Conservation (phyloP, 2,329 filamentous ascomycete species). For the Cladosporium sp. region DNA sequence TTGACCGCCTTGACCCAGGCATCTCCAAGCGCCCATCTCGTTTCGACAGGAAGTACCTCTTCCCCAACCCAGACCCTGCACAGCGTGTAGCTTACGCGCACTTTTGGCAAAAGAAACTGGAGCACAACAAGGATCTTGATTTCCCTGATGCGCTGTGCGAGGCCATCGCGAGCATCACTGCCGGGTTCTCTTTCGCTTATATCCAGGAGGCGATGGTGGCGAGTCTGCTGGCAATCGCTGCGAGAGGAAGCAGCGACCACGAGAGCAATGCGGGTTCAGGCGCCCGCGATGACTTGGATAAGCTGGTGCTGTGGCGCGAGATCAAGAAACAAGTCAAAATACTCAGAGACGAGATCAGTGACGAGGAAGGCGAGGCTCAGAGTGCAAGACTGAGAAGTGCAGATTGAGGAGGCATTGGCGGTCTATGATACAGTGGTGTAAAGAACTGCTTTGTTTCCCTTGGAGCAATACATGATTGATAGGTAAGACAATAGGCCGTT, state of each 20-base stretch:
- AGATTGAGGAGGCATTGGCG: no score
- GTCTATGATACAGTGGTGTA: background rate
- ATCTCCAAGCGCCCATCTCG: constrained; percentile 59
- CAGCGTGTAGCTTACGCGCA: constrained; percentile 58
- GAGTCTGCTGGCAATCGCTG: constrained; percentile 56
- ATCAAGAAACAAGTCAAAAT: constrained; percentile 61
- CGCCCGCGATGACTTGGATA: constrained; percentile 35
- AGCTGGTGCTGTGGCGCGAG: constrained; percentile 55
- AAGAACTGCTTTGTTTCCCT: background rate
- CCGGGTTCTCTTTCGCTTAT: constrained; percentile 66
- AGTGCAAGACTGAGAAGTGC: no score
- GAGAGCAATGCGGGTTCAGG: background rate
- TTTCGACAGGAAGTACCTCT: constrained; percentile 65
- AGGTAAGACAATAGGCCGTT: no score
- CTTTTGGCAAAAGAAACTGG: constrained; percentile 60
- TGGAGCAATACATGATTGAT: no score
- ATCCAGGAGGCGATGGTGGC: constrained; percentile 67
- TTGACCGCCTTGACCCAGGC: constrained; percentile 64
- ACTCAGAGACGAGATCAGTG: constrained; percentile 55
- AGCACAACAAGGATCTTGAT: constrained; percentile 53
- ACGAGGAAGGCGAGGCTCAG: constrained; percentile 11
- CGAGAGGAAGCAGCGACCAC: constrained; percentile 21
- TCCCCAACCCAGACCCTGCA: constrained; percentile 53
- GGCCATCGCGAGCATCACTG: constrained; percentile 59
- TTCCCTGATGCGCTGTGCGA: constrained; percentile 57